Conservation (phyloP, 495 filamentous ascomycete species). For the Podospora conica region DNA sequence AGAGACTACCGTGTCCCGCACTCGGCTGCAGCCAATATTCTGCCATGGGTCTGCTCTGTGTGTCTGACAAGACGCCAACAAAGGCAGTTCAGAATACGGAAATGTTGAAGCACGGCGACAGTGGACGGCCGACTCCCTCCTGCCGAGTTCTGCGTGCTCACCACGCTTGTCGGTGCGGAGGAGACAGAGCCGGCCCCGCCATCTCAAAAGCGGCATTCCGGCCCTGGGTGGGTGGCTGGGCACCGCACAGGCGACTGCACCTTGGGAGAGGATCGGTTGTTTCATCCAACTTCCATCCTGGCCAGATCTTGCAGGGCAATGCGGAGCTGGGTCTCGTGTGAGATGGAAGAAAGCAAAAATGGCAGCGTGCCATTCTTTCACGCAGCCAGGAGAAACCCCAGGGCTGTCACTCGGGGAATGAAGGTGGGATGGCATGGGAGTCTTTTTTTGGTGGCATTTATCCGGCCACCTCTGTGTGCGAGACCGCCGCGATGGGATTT, state of each 20-base stretch:
- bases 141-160: background rate
- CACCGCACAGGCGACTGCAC: background rate
- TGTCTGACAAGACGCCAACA: conserved; percentile 2
- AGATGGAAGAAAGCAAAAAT: background rate
- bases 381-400: background rate
- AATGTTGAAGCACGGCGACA: background rate
- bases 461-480: conserved; percentile 14
- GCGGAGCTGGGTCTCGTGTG: background rate
- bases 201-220: background rate
- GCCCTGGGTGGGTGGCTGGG: background rate
- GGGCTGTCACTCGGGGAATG: background rate
- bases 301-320: background rate
- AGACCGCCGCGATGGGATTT: conserved; percentile 19
- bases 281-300: background rate
- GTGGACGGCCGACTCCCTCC: background rate
- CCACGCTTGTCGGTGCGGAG: background rate
- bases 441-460: conserved; percentile 14
- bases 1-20: background rate
- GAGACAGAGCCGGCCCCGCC: background rate
- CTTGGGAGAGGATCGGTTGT: background rate
- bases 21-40: conserved; percentile 10
- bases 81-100: background rate
- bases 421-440: conserved; percentile 5
- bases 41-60: conserved; percentile 8
- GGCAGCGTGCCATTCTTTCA: too few species aligned